These are phyloP conservation scores for Sapria himalayana DNA, from an alignment of 345 rosid genomes.

Conservation along the genomic window DNA sequence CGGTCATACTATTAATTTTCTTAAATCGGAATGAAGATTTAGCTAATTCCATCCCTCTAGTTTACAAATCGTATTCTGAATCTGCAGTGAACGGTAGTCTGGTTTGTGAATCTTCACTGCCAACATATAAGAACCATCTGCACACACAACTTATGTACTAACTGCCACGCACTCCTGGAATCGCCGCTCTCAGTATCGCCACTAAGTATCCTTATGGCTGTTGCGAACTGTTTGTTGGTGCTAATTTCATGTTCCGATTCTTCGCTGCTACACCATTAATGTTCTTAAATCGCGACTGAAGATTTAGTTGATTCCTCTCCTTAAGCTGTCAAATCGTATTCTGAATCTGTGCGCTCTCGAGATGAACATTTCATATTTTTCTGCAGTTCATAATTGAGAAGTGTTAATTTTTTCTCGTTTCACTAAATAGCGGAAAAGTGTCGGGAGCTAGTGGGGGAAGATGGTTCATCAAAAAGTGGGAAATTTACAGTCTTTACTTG, in stretches of 20 bases:
- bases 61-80: no score
- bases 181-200: constrained; percentile 45
- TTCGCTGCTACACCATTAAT: no score
- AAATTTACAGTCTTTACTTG: constrained; percentile 66
- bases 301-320: no score
- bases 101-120: no score
- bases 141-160: no score
- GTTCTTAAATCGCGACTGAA: no score
- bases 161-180: constrained; percentile 28
- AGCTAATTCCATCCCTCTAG: no score
- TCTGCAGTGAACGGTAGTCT: no score
- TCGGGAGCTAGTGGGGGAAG: constrained; percentile 58
- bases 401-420: background rate
- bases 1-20: no score
- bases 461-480: constrained; percentile 75
- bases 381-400: background rate
- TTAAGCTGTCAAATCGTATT: background rate
- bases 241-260: no score
- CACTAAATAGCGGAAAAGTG: constrained; percentile 92
- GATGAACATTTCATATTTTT: background rate
- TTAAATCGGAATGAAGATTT: no score
- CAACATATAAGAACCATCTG: no score
- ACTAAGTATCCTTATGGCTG: constrained; percentile 15
- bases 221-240: background rate
- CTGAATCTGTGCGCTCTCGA: background rate